Evolutionary conservation across 2,329 filamentous ascomycete genomes (phyloP).

Genomic region (Clonostachys sp.): DNA sequence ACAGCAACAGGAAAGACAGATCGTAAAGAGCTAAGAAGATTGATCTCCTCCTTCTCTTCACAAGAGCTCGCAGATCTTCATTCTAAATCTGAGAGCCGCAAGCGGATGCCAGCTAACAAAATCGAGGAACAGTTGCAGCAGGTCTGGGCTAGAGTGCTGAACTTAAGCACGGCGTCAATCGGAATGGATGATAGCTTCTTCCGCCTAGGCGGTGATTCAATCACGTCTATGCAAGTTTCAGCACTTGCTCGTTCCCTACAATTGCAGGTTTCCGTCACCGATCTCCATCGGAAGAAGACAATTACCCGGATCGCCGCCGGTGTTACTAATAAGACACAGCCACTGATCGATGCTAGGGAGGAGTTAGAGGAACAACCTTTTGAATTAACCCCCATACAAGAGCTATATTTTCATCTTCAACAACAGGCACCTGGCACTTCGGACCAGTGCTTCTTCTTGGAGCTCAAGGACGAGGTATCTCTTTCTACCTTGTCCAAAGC

Average conservation of each 20-base stretch:
- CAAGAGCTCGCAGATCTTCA: too few species aligned
- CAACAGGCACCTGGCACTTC: too few species aligned
- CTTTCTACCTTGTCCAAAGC: background rate
- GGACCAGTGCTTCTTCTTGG: conserved; percentile 2
- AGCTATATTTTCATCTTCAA: background rate
- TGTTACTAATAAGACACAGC: too few species aligned
- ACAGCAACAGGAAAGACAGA: conserved; percentile 8
- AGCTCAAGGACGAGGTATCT: background rate
- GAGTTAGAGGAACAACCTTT: background rate
- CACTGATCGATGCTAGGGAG: too few species aligned
- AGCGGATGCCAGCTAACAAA: background rate
- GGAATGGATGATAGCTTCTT: conserved; percentile 28
- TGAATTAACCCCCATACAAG: conserved; percentile 1
- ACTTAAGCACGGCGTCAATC: conserved; percentile 14
- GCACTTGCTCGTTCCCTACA: conserved; percentile 8
- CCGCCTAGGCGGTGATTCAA: conserved; percentile 34
- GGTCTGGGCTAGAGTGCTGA: conserved; percentile 21
- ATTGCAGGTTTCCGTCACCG: background rate
- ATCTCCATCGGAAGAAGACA: conserved; percentile 5
- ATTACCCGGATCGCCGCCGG: conserved; percentile 1
- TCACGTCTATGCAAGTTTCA: conserved; percentile 36
- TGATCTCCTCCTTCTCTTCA: background rate
- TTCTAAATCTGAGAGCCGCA: conserved; percentile 3
- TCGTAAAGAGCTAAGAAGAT: background rate
- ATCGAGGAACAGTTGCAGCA: background rate